These are phyloP conservation scores for Datisca glomerata DNA, from an alignment of 306 rosid genomes.

Conservation along the genomic window DNA sequence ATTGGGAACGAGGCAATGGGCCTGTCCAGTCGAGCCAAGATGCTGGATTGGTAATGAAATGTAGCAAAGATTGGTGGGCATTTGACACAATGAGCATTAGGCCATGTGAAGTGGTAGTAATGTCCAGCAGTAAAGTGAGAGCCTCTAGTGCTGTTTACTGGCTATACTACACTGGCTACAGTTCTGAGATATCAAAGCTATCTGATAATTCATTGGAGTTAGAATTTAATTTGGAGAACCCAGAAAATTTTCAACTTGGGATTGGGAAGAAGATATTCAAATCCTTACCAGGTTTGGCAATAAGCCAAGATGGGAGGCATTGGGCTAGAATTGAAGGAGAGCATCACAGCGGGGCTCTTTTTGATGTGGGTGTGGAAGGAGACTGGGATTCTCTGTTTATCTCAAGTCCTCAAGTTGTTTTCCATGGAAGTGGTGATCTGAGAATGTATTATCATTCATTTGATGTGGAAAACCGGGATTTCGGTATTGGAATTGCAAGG, in stretches of 20 bases:
- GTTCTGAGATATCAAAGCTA: conserved; percentile 29
- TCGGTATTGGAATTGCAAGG: conserved; percentile 61
- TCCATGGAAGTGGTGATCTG: conserved; percentile 52
- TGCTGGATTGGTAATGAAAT: conserved; percentile 44
- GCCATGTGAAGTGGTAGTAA: conserved; percentile 60
- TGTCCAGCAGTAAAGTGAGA: conserved; percentile 61
- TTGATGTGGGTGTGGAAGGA: conserved; percentile 51
- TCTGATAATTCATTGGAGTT: conserved; percentile 15
- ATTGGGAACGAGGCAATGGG: conserved; percentile 69
- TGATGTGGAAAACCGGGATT: conserved; percentile 35
- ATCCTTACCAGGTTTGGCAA: conserved; percentile 69
- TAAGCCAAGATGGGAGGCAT: conserved; percentile 76
- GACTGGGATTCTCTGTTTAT: conserved; percentile 68
- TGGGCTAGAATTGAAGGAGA: conserved; percentile 92
- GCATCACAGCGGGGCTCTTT: conserved; percentile 71
- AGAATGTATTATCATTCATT: conserved; percentile 84
- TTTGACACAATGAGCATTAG: conserved; percentile 56
- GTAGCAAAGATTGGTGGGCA: conserved; percentile 67
- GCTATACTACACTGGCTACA: conserved; percentile 56
- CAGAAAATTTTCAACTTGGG: conserved; percentile 14
- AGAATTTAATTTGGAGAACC: conserved; percentile 28
- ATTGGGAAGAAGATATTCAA: conserved; percentile 20
- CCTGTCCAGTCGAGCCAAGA: conserved; percentile 37
- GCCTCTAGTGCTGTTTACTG: conserved; percentile 58
- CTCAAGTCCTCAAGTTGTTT: conserved; percentile 54